A percentile compares a stretch with the other conserved stretches of the same genome.
Conservation (phyloP, 768 basidiomycete genomes). For the Cystofilobasidium macerans region DNA sequence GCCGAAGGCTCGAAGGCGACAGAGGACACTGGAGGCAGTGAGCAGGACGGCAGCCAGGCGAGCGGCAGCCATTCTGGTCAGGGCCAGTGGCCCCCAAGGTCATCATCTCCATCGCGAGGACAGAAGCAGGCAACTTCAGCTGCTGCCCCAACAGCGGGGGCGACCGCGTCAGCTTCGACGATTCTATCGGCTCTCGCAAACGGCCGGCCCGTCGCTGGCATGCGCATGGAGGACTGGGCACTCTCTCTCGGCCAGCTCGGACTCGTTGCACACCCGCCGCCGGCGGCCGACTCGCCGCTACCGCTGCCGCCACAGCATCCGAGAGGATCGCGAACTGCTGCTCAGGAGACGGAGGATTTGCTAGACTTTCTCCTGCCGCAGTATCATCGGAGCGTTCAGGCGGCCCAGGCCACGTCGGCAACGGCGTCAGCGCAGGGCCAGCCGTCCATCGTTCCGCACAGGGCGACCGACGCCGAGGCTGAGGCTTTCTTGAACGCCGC, state of each 20-base stretch:
- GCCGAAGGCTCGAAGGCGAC: neutral
- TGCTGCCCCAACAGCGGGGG: neutral
- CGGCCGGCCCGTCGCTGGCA: neutral
- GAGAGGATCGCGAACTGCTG: no score
- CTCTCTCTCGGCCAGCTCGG: neutral
- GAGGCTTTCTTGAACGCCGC: no score
- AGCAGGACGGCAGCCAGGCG: neutral
- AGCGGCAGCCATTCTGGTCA: neutral
- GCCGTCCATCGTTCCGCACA: neutral
- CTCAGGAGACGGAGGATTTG: neutral
- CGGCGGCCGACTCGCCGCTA: neutral
- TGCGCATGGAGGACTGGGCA: conserved; percentile 5
- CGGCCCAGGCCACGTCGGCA: neutral
- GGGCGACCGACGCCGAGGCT: no score
- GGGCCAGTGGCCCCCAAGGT: neutral
- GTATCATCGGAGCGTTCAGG: neutral
- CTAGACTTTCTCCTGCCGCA: neutral
- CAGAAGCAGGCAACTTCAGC: neutral
- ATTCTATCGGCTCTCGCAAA: neutral
- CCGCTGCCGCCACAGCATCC: no score
- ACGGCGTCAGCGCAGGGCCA: neutral
- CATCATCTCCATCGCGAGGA: neutral
- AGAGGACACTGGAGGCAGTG: neutral
- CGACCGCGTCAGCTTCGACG: no score
- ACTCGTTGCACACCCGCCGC: neutral